Conservation (phyloP, 306 rosid species). For the Argentina anserina region DNA sequence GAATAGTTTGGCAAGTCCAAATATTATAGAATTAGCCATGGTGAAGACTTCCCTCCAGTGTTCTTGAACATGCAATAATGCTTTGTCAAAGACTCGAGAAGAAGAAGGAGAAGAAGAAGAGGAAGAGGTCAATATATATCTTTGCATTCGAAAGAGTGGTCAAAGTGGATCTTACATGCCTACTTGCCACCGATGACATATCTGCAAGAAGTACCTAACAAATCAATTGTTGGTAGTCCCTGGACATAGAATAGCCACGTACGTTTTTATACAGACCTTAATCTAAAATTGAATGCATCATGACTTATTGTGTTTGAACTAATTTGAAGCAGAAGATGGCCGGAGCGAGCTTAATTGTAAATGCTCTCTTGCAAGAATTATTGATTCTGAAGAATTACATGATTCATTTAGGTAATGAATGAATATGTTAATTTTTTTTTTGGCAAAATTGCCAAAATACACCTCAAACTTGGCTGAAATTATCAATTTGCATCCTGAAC, state of each 20-base stretch:
- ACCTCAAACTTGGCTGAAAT: no score
- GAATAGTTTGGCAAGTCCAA: constrained; percentile 35
- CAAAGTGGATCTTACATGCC: constrained; percentile 19
- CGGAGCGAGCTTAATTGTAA: not conserved
- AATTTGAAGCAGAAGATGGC: not conserved
- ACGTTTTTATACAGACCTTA: not conserved
- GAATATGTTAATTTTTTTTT: no score
- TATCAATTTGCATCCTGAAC: no score
- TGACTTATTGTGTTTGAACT: not conserved
- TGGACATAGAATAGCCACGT: constrained; percentile 44
- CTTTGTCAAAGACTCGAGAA: not conserved
- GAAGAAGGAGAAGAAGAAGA: not conserved
- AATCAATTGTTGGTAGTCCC: constrained; percentile 23
- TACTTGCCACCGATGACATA: not conserved
- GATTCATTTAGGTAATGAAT: no score
- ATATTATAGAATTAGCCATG: not conserved
- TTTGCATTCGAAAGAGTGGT: constrained; percentile 9
- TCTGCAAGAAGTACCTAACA: constrained; percentile 24
- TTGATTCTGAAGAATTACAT: not conserved
- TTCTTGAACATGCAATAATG: constrained; percentile 20
- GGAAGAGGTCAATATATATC: constrained; percentile 26
- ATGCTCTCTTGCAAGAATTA: not conserved
- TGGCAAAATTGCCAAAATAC: no score
- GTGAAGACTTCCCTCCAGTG: not conserved
- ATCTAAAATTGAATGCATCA: not conserved